Conservation (phyloP, 2,329 filamentous ascomycete species). For the Polytolypa hystricis region DNA sequence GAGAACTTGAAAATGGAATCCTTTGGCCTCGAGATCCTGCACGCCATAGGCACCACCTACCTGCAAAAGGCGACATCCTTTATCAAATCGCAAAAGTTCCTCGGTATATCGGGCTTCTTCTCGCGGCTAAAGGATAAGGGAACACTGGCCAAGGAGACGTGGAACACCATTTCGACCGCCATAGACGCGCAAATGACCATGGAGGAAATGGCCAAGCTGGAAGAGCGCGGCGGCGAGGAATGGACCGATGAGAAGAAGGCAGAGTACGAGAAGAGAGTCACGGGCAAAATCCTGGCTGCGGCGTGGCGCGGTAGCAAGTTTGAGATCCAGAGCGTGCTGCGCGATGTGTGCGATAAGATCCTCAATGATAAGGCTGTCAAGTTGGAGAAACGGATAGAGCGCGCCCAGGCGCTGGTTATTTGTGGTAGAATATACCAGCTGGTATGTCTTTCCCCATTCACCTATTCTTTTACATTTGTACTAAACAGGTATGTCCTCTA, state of each 20-base stretch:
- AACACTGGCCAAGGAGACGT: conserved; percentile 92
- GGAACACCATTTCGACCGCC: conserved; percentile 92
- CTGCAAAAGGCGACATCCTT: conserved; percentile 75
- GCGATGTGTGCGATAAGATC: conserved; percentile 86
- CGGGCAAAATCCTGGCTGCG: conserved; percentile 93
- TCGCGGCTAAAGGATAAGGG: conserved; percentile 92
- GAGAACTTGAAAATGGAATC: conserved; percentile 99
- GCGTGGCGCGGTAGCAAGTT: conserved; percentile 96
- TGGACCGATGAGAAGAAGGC: conserved; percentile 97
- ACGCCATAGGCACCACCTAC: conserved; percentile 89
- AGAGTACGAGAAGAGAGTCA: conserved; percentile 91
- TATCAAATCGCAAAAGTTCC: conserved; percentile 90
- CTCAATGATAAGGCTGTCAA: conserved; percentile 69
- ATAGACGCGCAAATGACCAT: conserved; percentile 97
- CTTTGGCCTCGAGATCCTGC: conserved; percentile 90
- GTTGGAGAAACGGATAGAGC: conserved; percentile 74
- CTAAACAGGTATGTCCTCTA: conserved; percentile 27
- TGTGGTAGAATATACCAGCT: conserved; percentile 82
- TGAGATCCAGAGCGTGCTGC: conserved; percentile 90
- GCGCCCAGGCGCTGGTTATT: conserved; percentile 79
- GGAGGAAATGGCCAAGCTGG: conserved; percentile 96
- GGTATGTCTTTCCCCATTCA: conserved; percentile 41
- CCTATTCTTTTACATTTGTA: background rate
- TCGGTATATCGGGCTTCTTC: conserved; percentile 93
- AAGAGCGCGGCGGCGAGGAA: conserved; percentile 88